Base-by-base conservation (phyloP, 192 early-diverging fungal species). In the Lunasporangiospora selenospora region DNA sequence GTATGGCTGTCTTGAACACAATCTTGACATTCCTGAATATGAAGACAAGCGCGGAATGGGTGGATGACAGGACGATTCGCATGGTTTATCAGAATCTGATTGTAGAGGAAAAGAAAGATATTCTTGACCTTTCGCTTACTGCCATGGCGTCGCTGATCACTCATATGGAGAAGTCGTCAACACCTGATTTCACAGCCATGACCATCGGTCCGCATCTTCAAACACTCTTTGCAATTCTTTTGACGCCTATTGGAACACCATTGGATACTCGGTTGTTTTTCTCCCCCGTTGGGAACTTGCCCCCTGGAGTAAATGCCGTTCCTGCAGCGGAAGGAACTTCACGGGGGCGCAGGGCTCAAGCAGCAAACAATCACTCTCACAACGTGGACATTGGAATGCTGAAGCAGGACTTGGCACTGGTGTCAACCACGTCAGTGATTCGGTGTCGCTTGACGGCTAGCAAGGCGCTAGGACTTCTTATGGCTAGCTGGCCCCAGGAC, bases 311-410 rank as follows among this genome's bases (percentile, higher is more conserved):
- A n/a, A n/a, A n/a, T n/a, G 16, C 32, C 30, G 39, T 55, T 39
- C 24, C 52, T 43, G 43, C 51, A 1, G 67, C 61, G 4, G 18
- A 41, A 11, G 33, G 24, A 48, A 32, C 67, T 5, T 26, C 50
- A 52, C 46, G 70, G 26, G 41, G 52, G 42, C 36, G 81, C 5
- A 79, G 54, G 62, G 69, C 33, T 15, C 77, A 39, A 58, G 66
- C 39, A 13, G 46, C 46, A 39, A 61, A 59, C 24, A 49, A 12
- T 4, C 61, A 57, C 34, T 76, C 59, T 24, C 67, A 93, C 63
- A 94, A 95, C 63, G 83, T 98, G 30, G 97, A 99, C 62, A 77
- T 85, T 36, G 92, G 92, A 16, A 98, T 99, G 95, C 76, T 93
- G 24, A 79, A 85, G 44, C 95, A 98, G 66, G 97, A 99, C 67